Evolutionary conservation across 225 moss, liverwort and hornwort genomes (phyloP), one percentile per base, ranked within the genome.

Genomic region (Bryum argenteum): DNA sequence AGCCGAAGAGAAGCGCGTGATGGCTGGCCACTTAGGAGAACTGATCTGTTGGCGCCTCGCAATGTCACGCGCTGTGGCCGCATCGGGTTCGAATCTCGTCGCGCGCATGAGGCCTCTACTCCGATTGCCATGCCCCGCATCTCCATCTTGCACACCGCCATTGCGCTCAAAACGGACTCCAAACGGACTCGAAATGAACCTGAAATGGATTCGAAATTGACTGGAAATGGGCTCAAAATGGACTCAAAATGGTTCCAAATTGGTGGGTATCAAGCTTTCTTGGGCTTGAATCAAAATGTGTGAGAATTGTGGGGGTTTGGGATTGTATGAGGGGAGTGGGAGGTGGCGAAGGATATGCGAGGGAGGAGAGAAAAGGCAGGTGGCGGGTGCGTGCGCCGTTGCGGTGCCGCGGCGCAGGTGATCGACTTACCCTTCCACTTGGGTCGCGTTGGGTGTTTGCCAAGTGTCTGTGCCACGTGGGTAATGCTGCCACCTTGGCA

Each of bases 131-230:
- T 52, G 51, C 26, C 58, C 18, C 74, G 9, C 52, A 66, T 21
- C 26, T 85, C 74, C 82, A 79, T 77, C 63, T 52, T 67, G 74
- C 77, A 82, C 71, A 70, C 54, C 28, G 74, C 79, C 79, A 79
- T 79, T 5, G 6, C 39, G 33, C 33, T 28, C 28, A 28, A 5
- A 28, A 33, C 7, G 33, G 33, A 33, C 33, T 28, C 28, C 5
- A 28, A 28, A 28, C 28, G 28, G 2, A 28, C 28, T 28, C 28
- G 5, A 5, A 2, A 28, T 28, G 28, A 28, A 28, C 28, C 5
- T 5, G 5, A 5, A 26, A 26, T 26, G 26, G 26, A 26, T 4
- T 2, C 26, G 26, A 26, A 26, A 26, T 26, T 2, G 26, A 26
- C 26, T 2, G 2, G 26, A 26, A 3, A 33, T 33, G 33, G 33